Percentiles rank a stretch among this genome's conserved stretches.
phyloP scores from a whole-genome alignment of 306 rosid species.

The Astragalus glycyphyllos region DNA sequence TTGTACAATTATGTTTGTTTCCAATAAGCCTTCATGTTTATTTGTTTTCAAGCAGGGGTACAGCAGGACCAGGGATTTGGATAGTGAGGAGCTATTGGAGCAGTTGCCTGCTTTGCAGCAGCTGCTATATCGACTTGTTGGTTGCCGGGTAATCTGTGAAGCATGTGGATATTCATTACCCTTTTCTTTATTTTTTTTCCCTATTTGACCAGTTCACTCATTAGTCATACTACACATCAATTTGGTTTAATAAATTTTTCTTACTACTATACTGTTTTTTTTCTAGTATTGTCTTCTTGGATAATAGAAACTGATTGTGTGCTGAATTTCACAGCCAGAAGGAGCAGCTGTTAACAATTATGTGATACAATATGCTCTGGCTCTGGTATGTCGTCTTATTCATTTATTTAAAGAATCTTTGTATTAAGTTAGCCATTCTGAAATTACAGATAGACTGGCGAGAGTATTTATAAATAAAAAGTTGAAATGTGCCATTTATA shows the following conservation, averaged over 20 bases:
- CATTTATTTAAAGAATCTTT: slow-evolving; percentile 20
- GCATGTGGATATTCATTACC: slow-evolving; percentile 32
- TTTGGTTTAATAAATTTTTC: slow-evolving; percentile 10
- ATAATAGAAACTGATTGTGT: slow-evolving; percentile 39
- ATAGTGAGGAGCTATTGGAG: slow-evolving; percentile 89
- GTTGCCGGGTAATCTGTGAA: slow-evolving; percentile 72
- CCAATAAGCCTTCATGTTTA: slow-evolving; percentile 8
- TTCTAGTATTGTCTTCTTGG: slow-evolving; percentile 24
- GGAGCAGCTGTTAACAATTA: slow-evolving; percentile 90
- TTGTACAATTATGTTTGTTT: slow-evolving; percentile 22
- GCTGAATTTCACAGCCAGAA: slow-evolving; percentile 79
- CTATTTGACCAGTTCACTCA: slow-evolving; percentile 1
- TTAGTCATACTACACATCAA: not conserved
- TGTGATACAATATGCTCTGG: slow-evolving; percentile 96
- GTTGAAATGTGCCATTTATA: slow-evolving; percentile 22
- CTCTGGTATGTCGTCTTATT: slow-evolving; percentile 70
- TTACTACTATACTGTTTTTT: not conserved
- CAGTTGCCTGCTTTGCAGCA: slow-evolving; percentile 97
- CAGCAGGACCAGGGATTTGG: slow-evolving; percentile 95
- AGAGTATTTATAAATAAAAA: not conserved
- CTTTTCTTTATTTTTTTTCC: not conserved
- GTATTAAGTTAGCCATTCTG: slow-evolving; percentile 19
- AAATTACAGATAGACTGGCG: slow-evolving; percentile 28
- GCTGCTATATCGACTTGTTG: slow-evolving; percentile 87
- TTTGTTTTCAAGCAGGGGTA: slow-evolving; percentile 71